Conservation (phyloP, 140 eudicot genomes). For the Bidens hawaiensis region DNA sequence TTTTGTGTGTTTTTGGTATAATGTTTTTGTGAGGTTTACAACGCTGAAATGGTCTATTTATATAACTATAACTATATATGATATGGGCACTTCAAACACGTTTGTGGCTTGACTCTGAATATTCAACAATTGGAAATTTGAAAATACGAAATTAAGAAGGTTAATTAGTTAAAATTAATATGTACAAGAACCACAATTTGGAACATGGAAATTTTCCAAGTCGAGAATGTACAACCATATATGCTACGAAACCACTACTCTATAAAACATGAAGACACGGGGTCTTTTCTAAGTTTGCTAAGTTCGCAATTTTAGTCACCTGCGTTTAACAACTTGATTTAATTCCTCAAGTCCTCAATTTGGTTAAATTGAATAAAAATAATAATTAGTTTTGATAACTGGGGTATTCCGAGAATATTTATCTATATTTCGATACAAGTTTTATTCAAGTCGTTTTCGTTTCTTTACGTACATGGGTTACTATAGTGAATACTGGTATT, state of each 20-base stretch:
- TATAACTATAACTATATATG: neutral
- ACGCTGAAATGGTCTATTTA: neutral
- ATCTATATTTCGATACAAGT: too few relatives aligned
- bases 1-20: neutral
- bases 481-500: too few relatives aligned
- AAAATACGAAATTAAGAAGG: neutral
- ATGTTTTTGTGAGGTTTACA: slow-evolving; percentile 8
- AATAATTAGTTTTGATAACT: too few relatives aligned
- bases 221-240: neutral
- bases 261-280: neutral
- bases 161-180: neutral
- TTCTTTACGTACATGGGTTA: too few relatives aligned
- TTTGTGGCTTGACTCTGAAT: slow-evolving; percentile 4
- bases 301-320: too few relatives aligned
- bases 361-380: too few relatives aligned
- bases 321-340: too few relatives aligned
- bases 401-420: too few relatives aligned
- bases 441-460: too few relatives aligned
- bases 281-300: too few relatives aligned
- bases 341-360: too few relatives aligned
- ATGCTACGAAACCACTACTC: neutral
- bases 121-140: neutral
- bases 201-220: slow-evolving; percentile 1
- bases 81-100: neutral
- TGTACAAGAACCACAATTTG: neutral